Evolutionary conservation across 1,284 basidiomycete species (phyloP).

Genomic region (Marasmius oreades): DNA sequence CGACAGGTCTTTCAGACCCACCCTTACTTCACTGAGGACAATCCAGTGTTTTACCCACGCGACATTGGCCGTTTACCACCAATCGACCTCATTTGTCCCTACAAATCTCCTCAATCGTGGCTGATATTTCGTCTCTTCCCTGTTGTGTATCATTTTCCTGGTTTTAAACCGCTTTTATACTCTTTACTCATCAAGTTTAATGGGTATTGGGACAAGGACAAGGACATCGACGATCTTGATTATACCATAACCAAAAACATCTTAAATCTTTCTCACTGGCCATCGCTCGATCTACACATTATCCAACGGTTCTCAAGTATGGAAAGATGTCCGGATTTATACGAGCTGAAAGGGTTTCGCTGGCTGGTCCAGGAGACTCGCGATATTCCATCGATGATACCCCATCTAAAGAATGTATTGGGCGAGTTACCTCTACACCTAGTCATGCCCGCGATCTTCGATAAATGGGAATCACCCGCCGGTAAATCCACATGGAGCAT

Average conservation of each 20-base stretch:
- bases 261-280: background rate
- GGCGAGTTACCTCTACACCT: background rate
- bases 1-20: too few species aligned
- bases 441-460: background rate
- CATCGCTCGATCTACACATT: background rate
- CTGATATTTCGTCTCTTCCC: background rate
- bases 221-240: background rate
- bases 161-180: background rate
- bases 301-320: background rate
- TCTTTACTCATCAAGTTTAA: background rate
- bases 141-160: background rate
- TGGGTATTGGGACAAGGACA: too few species aligned
- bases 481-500: too few species aligned
- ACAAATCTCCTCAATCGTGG: background rate
- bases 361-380: background rate
- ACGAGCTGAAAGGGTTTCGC: background rate
- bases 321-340: background rate
- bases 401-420: background rate
- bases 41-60: too few species aligned
- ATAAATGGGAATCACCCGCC: background rate
- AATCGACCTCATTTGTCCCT: background rate
- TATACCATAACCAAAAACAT: background rate
- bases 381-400: background rate
- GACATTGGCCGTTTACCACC: background rate
- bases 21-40: background rate